Percentiles rank a stretch among this genome's conserved stretches.
Conservation (phyloP, 352 stramenopile species). For the Phytophthora pisi region DNA sequence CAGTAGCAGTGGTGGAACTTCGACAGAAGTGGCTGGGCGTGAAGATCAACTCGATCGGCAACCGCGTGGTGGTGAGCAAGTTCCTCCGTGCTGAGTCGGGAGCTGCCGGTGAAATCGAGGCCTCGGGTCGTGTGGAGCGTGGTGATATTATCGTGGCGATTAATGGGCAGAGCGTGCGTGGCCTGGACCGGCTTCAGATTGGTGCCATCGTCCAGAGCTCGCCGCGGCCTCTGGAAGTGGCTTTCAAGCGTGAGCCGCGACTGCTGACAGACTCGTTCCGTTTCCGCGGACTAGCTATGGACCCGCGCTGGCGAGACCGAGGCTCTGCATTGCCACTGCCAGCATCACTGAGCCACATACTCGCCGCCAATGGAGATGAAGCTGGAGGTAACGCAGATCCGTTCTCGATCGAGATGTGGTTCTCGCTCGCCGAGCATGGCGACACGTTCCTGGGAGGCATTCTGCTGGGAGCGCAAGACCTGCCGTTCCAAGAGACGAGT, state of each 20-base stretch:
- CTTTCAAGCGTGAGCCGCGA: conserved; percentile 53
- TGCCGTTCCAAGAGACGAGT: conserved; percentile 45
- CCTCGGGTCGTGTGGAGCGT: conserved; percentile 57
- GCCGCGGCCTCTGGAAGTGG: conserved; percentile 61
- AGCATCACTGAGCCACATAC: conserved; percentile 44
- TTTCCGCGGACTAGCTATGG: conserved; percentile 59
- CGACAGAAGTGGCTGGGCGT: conserved; percentile 76
- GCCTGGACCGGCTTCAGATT: conserved; percentile 68
- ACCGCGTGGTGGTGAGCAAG: conserved; percentile 74
- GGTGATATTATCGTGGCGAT: conserved; percentile 70
- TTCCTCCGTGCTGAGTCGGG: conserved; percentile 65
- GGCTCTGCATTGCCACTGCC: conserved; percentile 56
- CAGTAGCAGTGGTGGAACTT: conserved; percentile 48
- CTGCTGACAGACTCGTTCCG: conserved; percentile 63
- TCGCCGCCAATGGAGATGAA: conserved; percentile 32
- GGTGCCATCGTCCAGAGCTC: conserved; percentile 62
- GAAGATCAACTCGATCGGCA: conserved; percentile 81
- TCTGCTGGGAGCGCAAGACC: conserved; percentile 66
- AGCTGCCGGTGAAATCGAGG: conserved; percentile 72
- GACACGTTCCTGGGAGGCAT: conserved; percentile 64
- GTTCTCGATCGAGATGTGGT: conserved; percentile 75
- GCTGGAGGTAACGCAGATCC: conserved; percentile 19
- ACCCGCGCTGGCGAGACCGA: conserved; percentile 64
- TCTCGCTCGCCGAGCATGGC: conserved; percentile 59
- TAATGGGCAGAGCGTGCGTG: conserved; percentile 63